phyloP scores from a whole-genome alignment of 1,284 basidiomycete genomes.

The Ganoderma lingzhi region DNA sequence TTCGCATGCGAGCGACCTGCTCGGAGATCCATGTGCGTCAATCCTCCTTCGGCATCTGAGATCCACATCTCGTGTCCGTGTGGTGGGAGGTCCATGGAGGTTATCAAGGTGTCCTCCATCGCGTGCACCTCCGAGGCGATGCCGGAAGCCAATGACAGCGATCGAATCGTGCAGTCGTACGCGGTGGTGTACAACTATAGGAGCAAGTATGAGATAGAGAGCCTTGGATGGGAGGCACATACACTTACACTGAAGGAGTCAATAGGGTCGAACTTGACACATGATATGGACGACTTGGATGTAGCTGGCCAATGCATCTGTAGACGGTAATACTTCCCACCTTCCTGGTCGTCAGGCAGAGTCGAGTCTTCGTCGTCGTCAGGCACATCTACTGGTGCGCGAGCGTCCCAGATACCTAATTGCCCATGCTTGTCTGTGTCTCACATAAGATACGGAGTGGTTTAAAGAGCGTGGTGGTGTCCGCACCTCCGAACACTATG shows the following conservation, averaged over 20 bases:
- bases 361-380: constrained; percentile 68
- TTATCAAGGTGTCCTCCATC: constrained; percentile 65
- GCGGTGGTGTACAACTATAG: constrained; percentile 76
- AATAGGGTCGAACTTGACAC: constrained; percentile 75
- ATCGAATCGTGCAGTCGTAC: constrained; percentile 81
- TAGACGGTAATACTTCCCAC: constrained; percentile 81
- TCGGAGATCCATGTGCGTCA: constrained; percentile 77
- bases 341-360: constrained; percentile 52
- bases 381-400: constrained; percentile 67
- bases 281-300: constrained; percentile 78
- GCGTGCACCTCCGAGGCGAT: constrained; percentile 73
- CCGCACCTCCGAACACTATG: constrained; percentile 78
- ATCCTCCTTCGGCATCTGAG: constrained; percentile 71
- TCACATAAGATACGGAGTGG: not conserved
- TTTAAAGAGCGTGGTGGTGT: not conserved
- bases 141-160: constrained; percentile 72
- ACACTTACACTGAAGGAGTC: constrained; percentile 71
- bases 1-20: constrained; percentile 62
- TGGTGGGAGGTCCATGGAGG: constrained; percentile 70
- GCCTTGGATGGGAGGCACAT: not conserved
- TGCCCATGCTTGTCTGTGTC: constrained; percentile 77
- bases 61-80: constrained; percentile 82
- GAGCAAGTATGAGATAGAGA: not conserved
- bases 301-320: constrained; percentile 85
- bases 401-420: constrained; percentile 84